phyloP scores from a whole-genome alignment of 805 yeast species.

The Metschnikowia cubensis region DNA sequence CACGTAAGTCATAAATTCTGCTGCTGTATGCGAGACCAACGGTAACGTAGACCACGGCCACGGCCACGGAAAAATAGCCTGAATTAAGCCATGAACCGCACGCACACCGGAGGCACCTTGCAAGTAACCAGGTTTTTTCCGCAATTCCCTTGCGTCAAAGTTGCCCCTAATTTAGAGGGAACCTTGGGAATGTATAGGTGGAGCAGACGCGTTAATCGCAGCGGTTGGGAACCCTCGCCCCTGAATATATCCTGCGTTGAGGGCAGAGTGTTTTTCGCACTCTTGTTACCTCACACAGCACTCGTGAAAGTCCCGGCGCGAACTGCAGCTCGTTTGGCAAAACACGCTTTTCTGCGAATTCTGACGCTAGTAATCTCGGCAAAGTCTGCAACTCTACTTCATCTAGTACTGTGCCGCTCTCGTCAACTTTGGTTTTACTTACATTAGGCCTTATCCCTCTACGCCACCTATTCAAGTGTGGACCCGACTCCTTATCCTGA shows the following conservation, averaged over 20 bases:
- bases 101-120: too few species aligned
- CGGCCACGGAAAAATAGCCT: too few species aligned
- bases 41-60: too few species aligned
- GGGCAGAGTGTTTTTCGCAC: conserved; percentile 1
- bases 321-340: conserved; percentile 1
- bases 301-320: conserved; percentile 4
- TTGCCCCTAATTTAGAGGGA: neutral
- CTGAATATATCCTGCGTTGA: neutral
- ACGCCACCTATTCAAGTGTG: neutral
- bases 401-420: neutral
- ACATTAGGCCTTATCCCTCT: neutral
- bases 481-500: neutral
- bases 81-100: too few species aligned
- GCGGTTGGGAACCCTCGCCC: conserved; percentile 1
- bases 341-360: conserved; percentile 6
- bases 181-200: neutral
- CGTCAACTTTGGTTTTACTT: neutral
- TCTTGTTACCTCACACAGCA: neutral
- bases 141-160: neutral
- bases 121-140: neutral
- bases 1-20: too few species aligned
- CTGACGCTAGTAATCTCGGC: conserved; percentile 3
- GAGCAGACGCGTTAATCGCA: neutral
- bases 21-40: too few species aligned
- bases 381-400: conserved; percentile 1